Base-by-base conservation (phyloP, 208 protist species). In the Crithidia thermophila region DNA sequence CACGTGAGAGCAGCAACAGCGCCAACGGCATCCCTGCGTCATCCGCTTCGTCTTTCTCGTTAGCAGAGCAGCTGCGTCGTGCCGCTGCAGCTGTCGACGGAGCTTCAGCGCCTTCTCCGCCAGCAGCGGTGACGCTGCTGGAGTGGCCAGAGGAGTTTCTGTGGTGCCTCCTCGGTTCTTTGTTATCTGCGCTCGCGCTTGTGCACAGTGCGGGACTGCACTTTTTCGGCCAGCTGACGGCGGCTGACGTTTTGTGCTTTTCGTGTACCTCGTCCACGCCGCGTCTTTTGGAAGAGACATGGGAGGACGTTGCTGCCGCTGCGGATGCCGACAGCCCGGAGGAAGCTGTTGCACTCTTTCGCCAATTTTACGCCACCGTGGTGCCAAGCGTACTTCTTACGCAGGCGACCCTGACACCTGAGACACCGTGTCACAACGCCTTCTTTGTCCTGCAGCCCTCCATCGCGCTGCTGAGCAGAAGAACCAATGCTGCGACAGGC, bases 101-200 rank as follows among this genome's bases (percentile, higher is more conserved):
- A 46, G 21, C 25, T 20, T n/a, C 55, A 8, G 33, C 55, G 18
- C 25, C 58, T 6, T 6, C 7, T 5, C 20, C 16, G 25, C 34
- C 37, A 14, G 51, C 61, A 18, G 34, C 60, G 52, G 33, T 34
- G 62, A 80, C 60, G 72, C 66, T 59, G 57, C 56, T 75, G n/a
- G 60, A 62, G 39, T 95, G 90, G 88, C 77, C 75, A 10, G 87
- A 95, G 59, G 87, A 92, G 50, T 45, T 91, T 55, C 52, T 93
- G 47, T 95, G 90, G 88, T 80, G 79, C 25, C 62, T 95, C 52
- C 57, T 95, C 16, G 68, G 71, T 31, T 76, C 78, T 4, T 58
- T 95, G 8, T 63, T 95, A 2, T 87, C 87, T 8, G 77, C 55
- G 23, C 61, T 93, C 4, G 85, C 85, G 4, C 74, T 93, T 6